Base-by-base conservation (phyloP, 108 stramenopile species). In the Chaetoceros muelleri region DNA sequence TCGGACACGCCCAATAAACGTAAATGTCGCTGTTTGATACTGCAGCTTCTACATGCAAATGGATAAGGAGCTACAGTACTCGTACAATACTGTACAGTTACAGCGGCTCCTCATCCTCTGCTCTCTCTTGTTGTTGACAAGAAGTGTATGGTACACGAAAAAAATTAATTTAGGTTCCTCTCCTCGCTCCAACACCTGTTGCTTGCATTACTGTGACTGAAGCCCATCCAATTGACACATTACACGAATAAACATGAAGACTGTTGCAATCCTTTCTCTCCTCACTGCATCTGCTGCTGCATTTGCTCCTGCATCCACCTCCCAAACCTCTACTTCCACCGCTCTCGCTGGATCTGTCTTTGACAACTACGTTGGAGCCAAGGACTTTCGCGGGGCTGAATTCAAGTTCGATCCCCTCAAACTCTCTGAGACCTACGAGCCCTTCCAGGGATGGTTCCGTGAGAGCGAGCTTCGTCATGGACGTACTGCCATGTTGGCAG, bases 401-500 rank as follows among this genome's bases (percentile, higher is more conserved):
- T 75, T 73, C 65, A 58, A 81, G 52, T 84, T 80, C 62, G 82
- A 84, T 44, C 82, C 82, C 17, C 73, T 87, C 44, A 59, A 61
- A 1, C 74, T 87, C 34, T 57, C 78, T 52, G 81, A 82, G 62
- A 73, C 79, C 19, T 79, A 80, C 67, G 53, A 49, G 19, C 70
- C 78, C 60, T 75, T 24, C 61, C 65, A 46, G 26, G 79, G 79
- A 47, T 94, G 74, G 64, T 94, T 90, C 87, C 85, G 93, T 59
- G 93, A 94, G 68, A 67, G 82, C 58, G 93, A 94, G 62, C 60
- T 94, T 64, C 65, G 69, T 40, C 92, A 94, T 64, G 84, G 87
- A 44, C 87, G 92, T 48, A 72, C 84, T 28, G 92, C 92, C 73
- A 94, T 94, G 93, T 61, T 94, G 31, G 93, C 88, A 58, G 72